phyloP scores from a whole-genome alignment of 768 basidiomycete species.

The Cystofilobasidium ferigula region DNA sequence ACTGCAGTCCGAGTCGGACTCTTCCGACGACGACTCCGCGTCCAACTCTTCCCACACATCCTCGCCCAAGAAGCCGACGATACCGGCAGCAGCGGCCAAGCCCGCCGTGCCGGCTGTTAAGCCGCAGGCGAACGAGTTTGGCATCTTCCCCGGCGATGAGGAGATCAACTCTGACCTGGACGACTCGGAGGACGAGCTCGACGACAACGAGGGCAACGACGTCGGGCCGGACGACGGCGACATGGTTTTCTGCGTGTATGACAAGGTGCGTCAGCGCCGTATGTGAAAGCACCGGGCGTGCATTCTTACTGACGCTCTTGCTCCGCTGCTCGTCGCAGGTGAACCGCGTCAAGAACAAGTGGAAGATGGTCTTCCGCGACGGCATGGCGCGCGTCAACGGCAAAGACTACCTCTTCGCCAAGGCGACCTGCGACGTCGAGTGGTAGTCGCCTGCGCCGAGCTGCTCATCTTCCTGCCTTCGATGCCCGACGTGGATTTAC shows the following conservation, averaged over 20 bases:
- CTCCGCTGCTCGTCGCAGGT: conserved; percentile 59
- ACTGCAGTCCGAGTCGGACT: background rate
- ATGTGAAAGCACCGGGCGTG: too few species aligned
- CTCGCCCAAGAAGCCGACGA: conserved; percentile 10
- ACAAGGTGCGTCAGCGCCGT: conserved; percentile 66
- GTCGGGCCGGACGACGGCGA: conserved; percentile 68
- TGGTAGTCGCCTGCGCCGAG: too few species aligned
- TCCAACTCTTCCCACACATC: background rate
- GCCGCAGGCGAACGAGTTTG: conserved; percentile 37
- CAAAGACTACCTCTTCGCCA: conserved; percentile 91
- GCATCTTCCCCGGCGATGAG: conserved; percentile 46
- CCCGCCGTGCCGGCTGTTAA: conserved; percentile 3
- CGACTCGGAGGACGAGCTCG: conserved; percentile 66
- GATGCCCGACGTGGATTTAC: too few species aligned
- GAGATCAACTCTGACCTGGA: conserved; percentile 95
- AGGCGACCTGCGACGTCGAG: conserved; percentile 54
- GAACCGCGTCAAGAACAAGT: conserved; percentile 98
- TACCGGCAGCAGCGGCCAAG: conserved; percentile 16
- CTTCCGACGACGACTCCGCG: conserved; percentile 9
- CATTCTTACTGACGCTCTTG: too few species aligned
- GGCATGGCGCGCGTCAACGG: conserved; percentile 96
- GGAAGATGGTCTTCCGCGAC: conserved; percentile 96
- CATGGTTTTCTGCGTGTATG: conserved; percentile 95
- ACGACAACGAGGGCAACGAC: conserved; percentile 50
- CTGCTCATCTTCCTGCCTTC: too few species aligned